Conservation (phyloP, 2,329 filamentous ascomycete genomes). For the Fusarium chaquense region DNA sequence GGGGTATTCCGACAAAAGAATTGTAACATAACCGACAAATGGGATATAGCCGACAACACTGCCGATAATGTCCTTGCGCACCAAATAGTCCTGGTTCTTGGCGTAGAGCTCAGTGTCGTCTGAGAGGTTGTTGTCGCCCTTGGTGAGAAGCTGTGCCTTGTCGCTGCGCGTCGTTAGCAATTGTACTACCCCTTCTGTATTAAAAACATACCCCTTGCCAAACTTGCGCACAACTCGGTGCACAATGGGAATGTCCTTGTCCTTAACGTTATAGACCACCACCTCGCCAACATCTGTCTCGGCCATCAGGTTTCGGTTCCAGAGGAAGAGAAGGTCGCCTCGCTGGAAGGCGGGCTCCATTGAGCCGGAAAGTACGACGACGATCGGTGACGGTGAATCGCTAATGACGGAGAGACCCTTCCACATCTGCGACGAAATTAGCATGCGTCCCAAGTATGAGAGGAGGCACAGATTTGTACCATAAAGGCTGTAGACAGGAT, state of each 20-base stretch:
- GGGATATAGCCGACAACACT: slow-evolving; percentile 93
- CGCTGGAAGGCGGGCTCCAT: slow-evolving; percentile 88
- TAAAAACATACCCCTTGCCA: slow-evolving; percentile 63
- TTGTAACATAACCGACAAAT: slow-evolving; percentile 96
- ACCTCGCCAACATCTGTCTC: slow-evolving; percentile 69
- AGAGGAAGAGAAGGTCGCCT: slow-evolving; percentile 80
- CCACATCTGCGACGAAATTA: slow-evolving; percentile 70
- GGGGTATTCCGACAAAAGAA: slow-evolving; percentile 92
- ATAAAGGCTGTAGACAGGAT: slow-evolving; percentile 93
- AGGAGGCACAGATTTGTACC: slow-evolving; percentile 57
- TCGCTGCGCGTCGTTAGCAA: slow-evolving; percentile 53
- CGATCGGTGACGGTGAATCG: slow-evolving; percentile 81
- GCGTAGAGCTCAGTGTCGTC: slow-evolving; percentile 94
- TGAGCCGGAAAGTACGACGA: slow-evolving; percentile 84
- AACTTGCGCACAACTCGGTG: slow-evolving; percentile 88
- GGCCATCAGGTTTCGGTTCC: slow-evolving; percentile 75
- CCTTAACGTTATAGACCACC: slow-evolving; percentile 82
- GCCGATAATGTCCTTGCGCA: slow-evolving; percentile 90
- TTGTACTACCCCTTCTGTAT: not conserved
- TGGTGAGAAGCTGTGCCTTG: slow-evolving; percentile 84
- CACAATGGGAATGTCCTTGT: slow-evolving; percentile 97
- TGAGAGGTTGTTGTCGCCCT: slow-evolving; percentile 95
- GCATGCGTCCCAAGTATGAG: not conserved
- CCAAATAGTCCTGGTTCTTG: slow-evolving; percentile 85
- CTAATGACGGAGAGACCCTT: slow-evolving; percentile 86